Evolutionary conservation across 83 land plant species (phyloP), one percentile per base, ranked within the genome.

Genomic region (Thuja plicata): DNA sequence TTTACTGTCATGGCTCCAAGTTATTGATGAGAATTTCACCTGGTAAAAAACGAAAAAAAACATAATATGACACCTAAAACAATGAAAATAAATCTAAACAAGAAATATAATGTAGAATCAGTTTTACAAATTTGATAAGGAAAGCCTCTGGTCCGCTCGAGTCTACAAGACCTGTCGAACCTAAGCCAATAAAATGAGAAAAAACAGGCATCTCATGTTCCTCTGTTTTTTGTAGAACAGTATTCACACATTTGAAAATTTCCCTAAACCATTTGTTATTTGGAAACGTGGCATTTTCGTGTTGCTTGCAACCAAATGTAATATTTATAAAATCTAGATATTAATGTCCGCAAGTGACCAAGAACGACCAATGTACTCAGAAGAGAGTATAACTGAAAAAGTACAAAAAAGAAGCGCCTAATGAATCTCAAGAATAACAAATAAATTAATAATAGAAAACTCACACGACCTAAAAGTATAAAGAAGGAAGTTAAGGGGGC

Each of bases 1-100:
- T 92, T 94, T 98, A 92, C 94, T 89, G 89, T 98, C 99, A 92
- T 94, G 96, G 0, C 99, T 98, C 99, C 99, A 98, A 66, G 92
- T 88, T 86, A 97, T 93, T 43, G 92, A 86, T 27, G 98, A 94
- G 90, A 98, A 97, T 87, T 98, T 98, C 24, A 97, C 99, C 99
- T 98, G 95, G 30, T 46, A n/a, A 88, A 19, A 24, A 46, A 15
- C 37, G 87, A 21, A 52, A 84, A 46, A 52, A 3, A 8, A 11
- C n/a, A 46, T 9, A 30, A 82, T 11, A 8, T 24, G 9, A 43
- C 15, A 30, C 35, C 24, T 43, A 10, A 43, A 83, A 83, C 16
- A 83, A 12, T 45, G 32, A n/a, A 40, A 83, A 46, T 46, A 9
- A 79, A 40, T 41, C 46, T 80, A 43, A 80, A 27, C 27, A 80